A percentile compares a stretch with the other conserved stretches of the same genome.
These are phyloP conservation scores for Globisporangium canariense DNA, from an alignment of 352 stramenopile genomes.

Conservation along the genomic window DNA sequence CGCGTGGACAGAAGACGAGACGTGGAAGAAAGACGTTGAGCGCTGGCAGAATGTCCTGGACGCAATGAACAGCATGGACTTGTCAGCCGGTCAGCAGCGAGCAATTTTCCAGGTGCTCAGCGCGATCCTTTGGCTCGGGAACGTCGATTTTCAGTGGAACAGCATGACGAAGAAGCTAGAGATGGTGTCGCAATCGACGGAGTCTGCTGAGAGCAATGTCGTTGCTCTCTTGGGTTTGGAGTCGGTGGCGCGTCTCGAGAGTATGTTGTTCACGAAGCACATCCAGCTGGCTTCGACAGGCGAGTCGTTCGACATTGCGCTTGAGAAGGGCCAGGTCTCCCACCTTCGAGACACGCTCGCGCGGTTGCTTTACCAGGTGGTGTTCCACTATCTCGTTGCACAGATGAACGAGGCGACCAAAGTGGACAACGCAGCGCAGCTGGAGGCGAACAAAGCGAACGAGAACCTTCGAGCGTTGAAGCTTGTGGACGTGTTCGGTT, in stretches of 20 bases:
- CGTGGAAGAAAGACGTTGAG: constrained; percentile 58
- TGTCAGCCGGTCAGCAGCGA: constrained; percentile 38
- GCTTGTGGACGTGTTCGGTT: constrained; percentile 76
- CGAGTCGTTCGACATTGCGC: constrained; percentile 49
- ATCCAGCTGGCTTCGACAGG: constrained; percentile 42
- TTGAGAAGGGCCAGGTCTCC: constrained; percentile 43
- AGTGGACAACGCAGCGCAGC: constrained; percentile 9
- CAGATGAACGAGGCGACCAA: constrained; percentile 48
- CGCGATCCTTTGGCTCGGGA: constrained; percentile 70
- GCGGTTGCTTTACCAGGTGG: constrained; percentile 51
- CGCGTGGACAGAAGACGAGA: constrained; percentile 29
- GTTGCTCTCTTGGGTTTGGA: constrained; percentile 32
- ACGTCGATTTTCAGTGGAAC: constrained; percentile 46
- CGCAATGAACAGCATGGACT: constrained; percentile 39
- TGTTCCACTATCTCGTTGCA: constrained; percentile 42
- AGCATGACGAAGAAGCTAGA: constrained; percentile 22
- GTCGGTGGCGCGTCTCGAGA: constrained; percentile 25
- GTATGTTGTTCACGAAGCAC: constrained; percentile 47
- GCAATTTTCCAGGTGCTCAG: constrained; percentile 60
- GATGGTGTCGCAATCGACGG: constrained; percentile 21
- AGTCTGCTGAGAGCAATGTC: constrained; percentile 22
- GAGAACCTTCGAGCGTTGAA: constrained; percentile 26
- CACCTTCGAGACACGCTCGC: constrained; percentile 55
- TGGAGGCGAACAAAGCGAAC: background rate
- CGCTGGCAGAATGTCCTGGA: constrained; percentile 58